phyloP scores from a whole-genome alignment of 768 basidiomycete genomes.

The Collybia sordida region DNA sequence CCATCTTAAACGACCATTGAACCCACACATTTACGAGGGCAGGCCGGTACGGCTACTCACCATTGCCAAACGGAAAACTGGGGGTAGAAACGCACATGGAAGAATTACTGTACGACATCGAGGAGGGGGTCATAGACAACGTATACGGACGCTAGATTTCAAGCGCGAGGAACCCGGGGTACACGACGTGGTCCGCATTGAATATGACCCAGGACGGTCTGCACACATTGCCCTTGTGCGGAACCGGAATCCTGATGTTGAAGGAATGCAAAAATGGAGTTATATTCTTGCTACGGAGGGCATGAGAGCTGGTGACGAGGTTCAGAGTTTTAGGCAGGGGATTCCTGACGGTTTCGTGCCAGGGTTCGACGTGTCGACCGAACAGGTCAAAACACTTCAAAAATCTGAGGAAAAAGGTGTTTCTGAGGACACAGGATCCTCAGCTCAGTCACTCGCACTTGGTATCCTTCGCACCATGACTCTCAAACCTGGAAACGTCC shows the following conservation, averaged over 20 bases:
- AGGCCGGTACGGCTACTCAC: slow-evolving; percentile 85
- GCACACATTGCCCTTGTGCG: slow-evolving; percentile 92
- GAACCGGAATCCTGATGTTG: slow-evolving; percentile 53
- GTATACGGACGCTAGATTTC: slow-evolving; percentile 89
- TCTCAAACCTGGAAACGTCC: slow-evolving; percentile 88
- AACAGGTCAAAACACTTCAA: slow-evolving; percentile 14
- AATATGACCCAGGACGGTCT: slow-evolving; percentile 93
- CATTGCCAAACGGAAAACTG: slow-evolving; percentile 74
- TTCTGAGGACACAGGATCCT: slow-evolving; percentile 22
- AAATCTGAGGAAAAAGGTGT: slow-evolving; percentile 13
- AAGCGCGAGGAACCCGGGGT: slow-evolving; percentile 72
- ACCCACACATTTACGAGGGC: slow-evolving; percentile 82
- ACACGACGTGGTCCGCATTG: slow-evolving; percentile 90
- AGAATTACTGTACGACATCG: slow-evolving; percentile 84
- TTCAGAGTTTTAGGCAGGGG: slow-evolving; percentile 83
- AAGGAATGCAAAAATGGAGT: slow-evolving; percentile 66
- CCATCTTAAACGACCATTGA: slow-evolving; percentile 81
- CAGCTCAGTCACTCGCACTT: slow-evolving; percentile 68
- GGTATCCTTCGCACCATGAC: slow-evolving; percentile 84
- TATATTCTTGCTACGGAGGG: slow-evolving; percentile 95
- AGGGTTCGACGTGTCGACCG: slow-evolving; percentile 32
- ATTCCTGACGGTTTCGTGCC: slow-evolving; percentile 77
- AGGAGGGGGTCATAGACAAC: slow-evolving; percentile 89
- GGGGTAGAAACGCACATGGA: slow-evolving; percentile 84
- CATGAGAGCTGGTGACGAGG: slow-evolving; percentile 82